phyloP scores from a whole-genome alignment of 2,329 filamentous ascomycete species.

The Neofusicoccum umdonicola region DNA sequence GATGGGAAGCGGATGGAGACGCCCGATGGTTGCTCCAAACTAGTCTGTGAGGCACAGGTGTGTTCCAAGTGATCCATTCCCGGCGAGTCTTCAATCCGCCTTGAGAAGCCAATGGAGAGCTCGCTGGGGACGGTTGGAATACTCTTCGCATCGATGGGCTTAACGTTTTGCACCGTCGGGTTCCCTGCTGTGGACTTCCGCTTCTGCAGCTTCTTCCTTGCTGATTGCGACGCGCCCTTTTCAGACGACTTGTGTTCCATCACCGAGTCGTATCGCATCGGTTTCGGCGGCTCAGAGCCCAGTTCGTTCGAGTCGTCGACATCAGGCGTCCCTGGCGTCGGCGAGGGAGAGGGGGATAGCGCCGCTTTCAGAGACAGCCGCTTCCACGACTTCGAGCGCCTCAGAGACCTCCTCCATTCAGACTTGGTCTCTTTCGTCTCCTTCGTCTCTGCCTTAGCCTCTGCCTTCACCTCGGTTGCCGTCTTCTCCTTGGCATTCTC shows the following conservation, averaged over 20 bases:
- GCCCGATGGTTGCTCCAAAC: conserved; percentile 18
- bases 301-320: background rate
- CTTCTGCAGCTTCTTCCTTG: conserved; percentile 27
- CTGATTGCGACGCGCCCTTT: background rate
- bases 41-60: conserved; percentile 32
- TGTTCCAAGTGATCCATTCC: conserved; percentile 37
- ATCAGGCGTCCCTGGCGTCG: background rate
- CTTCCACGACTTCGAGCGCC: conserved; percentile 12
- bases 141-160: conserved; percentile 28
- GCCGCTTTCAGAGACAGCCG: background rate
- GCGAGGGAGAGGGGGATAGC: background rate
- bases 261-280: conserved; percentile 5
- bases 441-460: background rate
- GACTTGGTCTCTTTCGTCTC: background rate
- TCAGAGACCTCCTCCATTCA: background rate
- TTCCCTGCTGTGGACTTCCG: conserved; percentile 27
- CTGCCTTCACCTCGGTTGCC: background rate
- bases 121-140: conserved; percentile 35
- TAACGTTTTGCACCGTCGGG: conserved; percentile 32
- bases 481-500: background rate
- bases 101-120: conserved; percentile 35
- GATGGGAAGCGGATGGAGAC: conserved; percentile 22
- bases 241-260: background rate
- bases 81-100: conserved; percentile 33
- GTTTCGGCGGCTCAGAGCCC: background rate